Evolutionary conservation across 192 early-diverging fungal species (phyloP), one percentile per base, ranked within the genome.

Genomic region (Phlyctochytrium planicorne): DNA sequence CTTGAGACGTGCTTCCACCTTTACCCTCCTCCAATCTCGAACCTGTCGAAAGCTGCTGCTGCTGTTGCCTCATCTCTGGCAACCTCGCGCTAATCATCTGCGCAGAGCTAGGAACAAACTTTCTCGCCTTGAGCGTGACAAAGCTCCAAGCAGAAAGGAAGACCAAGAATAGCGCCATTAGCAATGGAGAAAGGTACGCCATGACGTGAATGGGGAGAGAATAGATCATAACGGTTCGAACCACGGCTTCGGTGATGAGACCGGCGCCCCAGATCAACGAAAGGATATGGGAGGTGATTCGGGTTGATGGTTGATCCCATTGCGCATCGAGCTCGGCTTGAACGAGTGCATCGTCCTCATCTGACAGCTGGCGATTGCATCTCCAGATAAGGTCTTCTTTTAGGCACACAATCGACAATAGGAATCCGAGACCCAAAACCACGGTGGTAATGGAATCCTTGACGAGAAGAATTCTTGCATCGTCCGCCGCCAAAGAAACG

Each of bases 231-330:
- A 35, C 30, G 23, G 53, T 50, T 23, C 66, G 35, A 16, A 35
- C 25, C 4, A 33, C 55, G 14, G 35, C 34, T 35, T 68, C 66
- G 37, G 32, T 35, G 2, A 68, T n/a, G 14, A 68, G 60, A 30
- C 66, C 66, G 34, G n/a, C 6, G 20, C 66, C 66, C 66, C 66
- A 68, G 10, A 68, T 56, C 12, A 68, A 37, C 37, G 14, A 35
- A 10, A 62, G 14, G 20, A 62, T n/a, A 25, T 10, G 10, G 55
- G 55, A 25, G 55, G 55, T 25, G 20, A 25, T 10, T 4, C 27
- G 16, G 55, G 27, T 27, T 12, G 6, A 12, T 10, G 55, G 55
- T 4, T 29, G 10, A 6, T 25, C 4, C 14, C 27, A 57, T 57
- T 29, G 55, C 12, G 27, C 6, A 6, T 14, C 27, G 20, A 57